These are phyloP conservation scores for Lagerstroemia speciosa DNA, from an alignment of 345 rosid genomes.

Conservation along the genomic window DNA sequence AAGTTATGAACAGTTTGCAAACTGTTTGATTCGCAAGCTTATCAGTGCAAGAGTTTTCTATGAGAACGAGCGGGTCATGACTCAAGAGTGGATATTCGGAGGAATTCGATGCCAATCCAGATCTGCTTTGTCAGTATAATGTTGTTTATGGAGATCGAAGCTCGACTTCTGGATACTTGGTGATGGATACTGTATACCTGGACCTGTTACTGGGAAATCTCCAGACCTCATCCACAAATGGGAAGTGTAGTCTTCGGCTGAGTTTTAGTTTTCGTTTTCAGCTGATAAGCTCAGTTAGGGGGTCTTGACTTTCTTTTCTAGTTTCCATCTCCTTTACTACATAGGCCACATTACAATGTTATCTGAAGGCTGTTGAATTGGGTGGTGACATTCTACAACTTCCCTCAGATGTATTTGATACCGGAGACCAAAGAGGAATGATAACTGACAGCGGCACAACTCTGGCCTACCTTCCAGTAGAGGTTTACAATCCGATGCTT, in stretches of 20 bases:
- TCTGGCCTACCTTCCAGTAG: slow-evolving; percentile 39
- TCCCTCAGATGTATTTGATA: slow-evolving; percentile 22
- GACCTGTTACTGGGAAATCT: slow-evolving; percentile 25
- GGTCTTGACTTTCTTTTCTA: slow-evolving; percentile 4
- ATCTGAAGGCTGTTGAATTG: slow-evolving; percentile 38
- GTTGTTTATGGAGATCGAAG: slow-evolving; percentile 44
- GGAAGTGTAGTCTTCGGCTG: slow-evolving; percentile 30
- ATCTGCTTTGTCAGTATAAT: slow-evolving; percentile 24
- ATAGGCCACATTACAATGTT: slow-evolving; percentile 42
- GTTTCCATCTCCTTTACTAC: slow-evolving; percentile 10
- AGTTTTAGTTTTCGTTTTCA: slow-evolving; percentile 1
- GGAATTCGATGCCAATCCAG: no score
- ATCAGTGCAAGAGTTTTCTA: no score
- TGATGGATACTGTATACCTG: slow-evolving; percentile 25
- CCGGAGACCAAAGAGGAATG: slow-evolving; percentile 23
- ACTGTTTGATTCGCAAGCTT: no score
- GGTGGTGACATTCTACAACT: slow-evolving; percentile 26
- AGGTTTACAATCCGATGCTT: slow-evolving; percentile 25
- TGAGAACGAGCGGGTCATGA: no score
- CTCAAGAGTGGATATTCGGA: no score
- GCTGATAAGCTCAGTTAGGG: background rate
- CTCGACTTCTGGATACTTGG: slow-evolving; percentile 36
- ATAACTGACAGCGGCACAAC: slow-evolving; percentile 45
- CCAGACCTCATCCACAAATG: slow-evolving; percentile 27
- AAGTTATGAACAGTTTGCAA: no score